Percentiles rank a stretch among this genome's conserved stretches.
These are phyloP conservation scores for Tephrocybe sp. DNA, from an alignment of 768 basidiomycete genomes.

Conservation along the genomic window DNA sequence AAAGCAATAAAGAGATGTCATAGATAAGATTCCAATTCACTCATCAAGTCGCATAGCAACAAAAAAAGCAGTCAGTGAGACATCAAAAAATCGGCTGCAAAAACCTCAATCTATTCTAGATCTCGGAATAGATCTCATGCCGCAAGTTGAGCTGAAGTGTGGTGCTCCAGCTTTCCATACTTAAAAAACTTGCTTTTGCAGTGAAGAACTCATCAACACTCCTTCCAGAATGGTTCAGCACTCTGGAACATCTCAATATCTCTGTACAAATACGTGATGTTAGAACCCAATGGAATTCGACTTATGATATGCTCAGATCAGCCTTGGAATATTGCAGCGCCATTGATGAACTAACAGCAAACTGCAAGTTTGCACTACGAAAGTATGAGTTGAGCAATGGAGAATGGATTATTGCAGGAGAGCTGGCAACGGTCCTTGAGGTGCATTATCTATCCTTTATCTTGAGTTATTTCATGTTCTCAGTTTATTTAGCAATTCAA, in stretches of 20 bases:
- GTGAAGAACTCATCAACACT: constrained; percentile 24
- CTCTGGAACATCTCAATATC: constrained; percentile 23
- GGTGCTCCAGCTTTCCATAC: no score
- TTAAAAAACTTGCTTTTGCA: constrained; percentile 15
- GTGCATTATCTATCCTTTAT: constrained; percentile 15
- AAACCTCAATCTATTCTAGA: no score
- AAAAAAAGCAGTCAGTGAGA: no score
- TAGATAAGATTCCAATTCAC: no score
- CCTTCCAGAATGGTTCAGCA: constrained; percentile 23
- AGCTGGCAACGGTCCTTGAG: constrained; percentile 24
- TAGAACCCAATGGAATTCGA: constrained; percentile 31
- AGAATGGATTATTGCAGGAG: constrained; percentile 26
- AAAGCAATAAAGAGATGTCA: no score
- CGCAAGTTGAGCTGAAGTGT: no score
- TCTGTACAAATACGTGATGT: constrained; percentile 25
- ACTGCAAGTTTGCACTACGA: constrained; percentile 9
- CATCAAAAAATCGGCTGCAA: no score
- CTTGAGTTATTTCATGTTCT: neutral
- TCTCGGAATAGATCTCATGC: no score
- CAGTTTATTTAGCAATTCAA: constrained; percentile 23
- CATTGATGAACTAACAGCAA: constrained; percentile 18
- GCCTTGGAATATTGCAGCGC: constrained; percentile 21
- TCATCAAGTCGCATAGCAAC: no score
- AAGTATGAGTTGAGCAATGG: constrained; percentile 13
- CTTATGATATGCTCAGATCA: constrained; percentile 27